Conservation (phyloP, 495 filamentous ascomycete species). For the Xylaria sp. region DNA sequence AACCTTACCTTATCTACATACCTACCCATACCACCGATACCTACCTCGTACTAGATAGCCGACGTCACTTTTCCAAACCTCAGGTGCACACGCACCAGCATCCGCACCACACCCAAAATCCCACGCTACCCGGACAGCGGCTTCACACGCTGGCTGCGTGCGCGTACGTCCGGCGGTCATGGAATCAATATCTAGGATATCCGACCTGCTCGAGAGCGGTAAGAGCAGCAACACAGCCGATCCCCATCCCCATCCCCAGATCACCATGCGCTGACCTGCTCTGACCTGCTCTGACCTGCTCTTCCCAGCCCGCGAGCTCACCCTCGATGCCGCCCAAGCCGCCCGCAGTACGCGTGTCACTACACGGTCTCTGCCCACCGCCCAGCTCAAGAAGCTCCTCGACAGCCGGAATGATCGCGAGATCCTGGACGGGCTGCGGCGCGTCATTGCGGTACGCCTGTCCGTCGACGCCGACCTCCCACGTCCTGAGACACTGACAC, state of each 20-base stretch:
- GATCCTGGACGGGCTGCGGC: conserved; percentile 87
- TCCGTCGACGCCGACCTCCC: background rate
- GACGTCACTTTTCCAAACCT: conserved; percentile 45
- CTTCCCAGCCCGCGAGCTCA: conserved; percentile 84
- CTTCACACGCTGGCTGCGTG: conserved; percentile 34
- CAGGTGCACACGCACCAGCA: background rate
- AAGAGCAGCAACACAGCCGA: conserved; percentile 35
- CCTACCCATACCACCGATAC: background rate
- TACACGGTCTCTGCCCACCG: conserved; percentile 56
- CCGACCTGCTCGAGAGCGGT: conserved; percentile 92
- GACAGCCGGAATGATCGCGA: conserved; percentile 94
- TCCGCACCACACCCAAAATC: background rate
- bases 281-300: conserved; percentile 37
- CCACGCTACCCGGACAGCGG: conserved; percentile 32
- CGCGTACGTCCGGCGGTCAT: conserved; percentile 47
- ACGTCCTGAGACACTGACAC: background rate
- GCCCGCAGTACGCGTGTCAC: conserved; percentile 64
- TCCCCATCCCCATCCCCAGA: too few relatives aligned
- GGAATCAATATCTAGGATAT: conserved; percentile 97
- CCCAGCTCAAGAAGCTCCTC: conserved; percentile 89
- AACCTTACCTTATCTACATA: too few relatives aligned
- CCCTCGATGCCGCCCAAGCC: conserved; percentile 91
- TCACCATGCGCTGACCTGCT: too few relatives aligned
- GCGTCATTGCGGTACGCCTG: conserved; percentile 79
- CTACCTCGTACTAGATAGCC: conserved; percentile 4